Base-by-base conservation (phyloP, 106 monocot genomes). In the Dendrobium catenatum region DNA sequence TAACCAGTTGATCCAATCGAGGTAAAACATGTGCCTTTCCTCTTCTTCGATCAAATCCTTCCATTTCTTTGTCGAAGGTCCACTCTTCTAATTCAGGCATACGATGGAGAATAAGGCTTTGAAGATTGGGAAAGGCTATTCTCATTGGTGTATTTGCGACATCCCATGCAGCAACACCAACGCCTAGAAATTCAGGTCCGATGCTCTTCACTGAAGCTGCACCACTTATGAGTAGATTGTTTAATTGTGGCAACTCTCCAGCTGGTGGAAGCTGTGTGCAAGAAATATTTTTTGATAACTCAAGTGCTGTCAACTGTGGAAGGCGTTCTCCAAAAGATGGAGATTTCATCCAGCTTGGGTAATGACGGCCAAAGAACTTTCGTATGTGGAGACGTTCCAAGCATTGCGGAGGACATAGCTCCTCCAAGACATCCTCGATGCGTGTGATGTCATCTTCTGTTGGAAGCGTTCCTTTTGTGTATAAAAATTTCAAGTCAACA, bases 371-470 rank as follows among this genome's bases (percentile, higher is more conserved):
- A 64, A 73, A 87, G 61, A 70, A 87, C 4, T 46, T 47, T 19
- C 40, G 6, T 11, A 87, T 73, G 13, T 33, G 3, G 26, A 87
- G 43, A 0, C 13, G 17, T 42, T 80, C 74, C 1, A 80, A 18
- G 8, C 27, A 66, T 16, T 59, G 55, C 31, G 87, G 83, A 42
- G 87, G 87, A 9, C 56, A 75, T 22, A 87, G 87, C 48, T 80
- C 78, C 59, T 81, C 83, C 9, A 80, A 81, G 49, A 83, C 44
- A 70, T 77, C 46, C 29, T 76, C 17, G 0, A 83, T 56, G 19
- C 43, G 81, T 13, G 7, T 72, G 27, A 33, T 68, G 9, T 55
- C 56, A 5, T 43, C 51, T 68, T 70, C 80, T 19, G 9, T 56
- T 5, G 19, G 19, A 0, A 8, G 49, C 37, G 6, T 2, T 18